These are phyloP conservation scores for Pyronema omphalodes DNA, from an alignment of 495 filamentous ascomycete species.

Conservation along the genomic window DNA sequence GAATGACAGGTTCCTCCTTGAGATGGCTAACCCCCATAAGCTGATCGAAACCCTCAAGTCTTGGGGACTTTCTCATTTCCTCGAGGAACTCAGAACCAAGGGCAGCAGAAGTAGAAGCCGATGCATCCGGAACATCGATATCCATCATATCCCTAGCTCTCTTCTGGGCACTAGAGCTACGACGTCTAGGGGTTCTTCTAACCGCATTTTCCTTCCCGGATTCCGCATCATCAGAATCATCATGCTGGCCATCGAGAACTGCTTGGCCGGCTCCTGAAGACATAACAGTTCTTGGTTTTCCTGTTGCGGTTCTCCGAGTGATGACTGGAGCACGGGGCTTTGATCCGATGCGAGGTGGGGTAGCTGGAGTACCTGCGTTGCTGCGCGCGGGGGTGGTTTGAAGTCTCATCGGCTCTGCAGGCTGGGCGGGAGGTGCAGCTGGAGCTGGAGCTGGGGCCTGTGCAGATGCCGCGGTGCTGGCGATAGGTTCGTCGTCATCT, in stretches of 20 bases:
- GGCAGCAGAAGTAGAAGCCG: too few relatives aligned
- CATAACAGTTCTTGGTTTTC: too few relatives aligned
- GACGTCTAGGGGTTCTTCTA: background rate
- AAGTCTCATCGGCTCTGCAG: background rate
- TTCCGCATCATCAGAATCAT: slow-evolving; percentile 16
- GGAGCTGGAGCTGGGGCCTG: background rate
- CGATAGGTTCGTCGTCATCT: slow-evolving; percentile 24
- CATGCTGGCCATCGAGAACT: background rate
- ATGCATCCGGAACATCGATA: too few relatives aligned
- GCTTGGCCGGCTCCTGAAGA: background rate
- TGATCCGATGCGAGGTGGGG: background rate
- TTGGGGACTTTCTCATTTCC: too few relatives aligned
- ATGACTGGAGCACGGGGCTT: background rate
- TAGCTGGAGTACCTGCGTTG: too few relatives aligned
- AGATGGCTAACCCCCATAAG: too few relatives aligned
- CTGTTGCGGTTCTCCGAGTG: too few relatives aligned
- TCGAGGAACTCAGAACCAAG: too few relatives aligned
- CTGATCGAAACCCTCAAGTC: too few relatives aligned
- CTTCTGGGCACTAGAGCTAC: too few relatives aligned
- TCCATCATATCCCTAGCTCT: too few relatives aligned
- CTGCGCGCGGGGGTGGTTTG: background rate
- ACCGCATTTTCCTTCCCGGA: slow-evolving; percentile 21
- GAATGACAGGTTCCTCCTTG: too few relatives aligned
- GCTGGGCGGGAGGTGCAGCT: background rate
- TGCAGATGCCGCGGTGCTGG: background rate